A percentile compares a stretch with the other conserved stretches of the same genome.
These are phyloP conservation scores for Chimonanthus salicifolius DNA, from an alignment of 164 flowering plant genomes.

Conservation along the genomic window DNA sequence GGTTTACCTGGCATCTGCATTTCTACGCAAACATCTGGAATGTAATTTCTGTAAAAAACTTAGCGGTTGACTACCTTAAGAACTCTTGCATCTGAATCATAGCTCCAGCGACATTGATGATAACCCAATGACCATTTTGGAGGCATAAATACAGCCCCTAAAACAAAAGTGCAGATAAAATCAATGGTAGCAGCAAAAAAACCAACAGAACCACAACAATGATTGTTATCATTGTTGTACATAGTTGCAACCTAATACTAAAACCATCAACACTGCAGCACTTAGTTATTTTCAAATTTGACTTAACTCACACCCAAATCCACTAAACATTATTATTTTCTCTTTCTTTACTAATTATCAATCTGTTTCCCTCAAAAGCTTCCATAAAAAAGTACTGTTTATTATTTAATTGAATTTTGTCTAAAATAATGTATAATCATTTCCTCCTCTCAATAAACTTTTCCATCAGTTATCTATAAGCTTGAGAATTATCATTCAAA, in stretches of 20 bases:
- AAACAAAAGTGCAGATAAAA: neutral
- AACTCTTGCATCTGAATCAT: constrained; percentile 68
- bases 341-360: too few species aligned
- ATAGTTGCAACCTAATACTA: too few species aligned
- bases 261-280: too few species aligned
- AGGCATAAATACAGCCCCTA: constrained; percentile 93
- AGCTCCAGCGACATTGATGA: constrained; percentile 97
- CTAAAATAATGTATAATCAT: too few species aligned
- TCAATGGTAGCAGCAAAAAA: neutral
- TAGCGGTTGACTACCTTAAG: constrained; percentile 38
- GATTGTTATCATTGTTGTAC: neutral
- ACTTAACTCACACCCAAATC: neutral
- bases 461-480: neutral
- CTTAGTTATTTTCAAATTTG: too few species aligned
- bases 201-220: neutral
- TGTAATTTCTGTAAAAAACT: too few species aligned
- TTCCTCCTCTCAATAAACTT: neutral
- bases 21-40: neutral
- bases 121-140: constrained; percentile 97
- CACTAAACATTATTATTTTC: too few species aligned
- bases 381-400: too few species aligned
- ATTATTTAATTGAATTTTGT: too few species aligned
- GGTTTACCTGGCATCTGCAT: neutral
- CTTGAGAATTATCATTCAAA: neutral
- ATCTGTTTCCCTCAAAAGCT: too few species aligned